These are phyloP conservation scores for Colletotrichum lini DNA, from an alignment of 2,329 filamentous ascomycete species.

Conservation along the genomic window DNA sequence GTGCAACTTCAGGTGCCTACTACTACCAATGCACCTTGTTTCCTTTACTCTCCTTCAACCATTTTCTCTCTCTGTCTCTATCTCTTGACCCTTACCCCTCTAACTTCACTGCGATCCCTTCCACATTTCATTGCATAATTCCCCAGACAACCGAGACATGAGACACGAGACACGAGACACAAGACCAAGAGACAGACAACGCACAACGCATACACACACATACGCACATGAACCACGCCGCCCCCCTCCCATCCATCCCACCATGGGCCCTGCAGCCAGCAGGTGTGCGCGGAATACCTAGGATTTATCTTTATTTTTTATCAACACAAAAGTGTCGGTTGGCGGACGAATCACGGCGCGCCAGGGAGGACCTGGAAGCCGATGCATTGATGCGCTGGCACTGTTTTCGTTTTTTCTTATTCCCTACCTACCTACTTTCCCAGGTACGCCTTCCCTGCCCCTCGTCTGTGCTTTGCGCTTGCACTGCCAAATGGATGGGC, in stretches of 20 bases:
- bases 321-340: slow-evolving; percentile 27
- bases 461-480: slow-evolving; percentile 55
- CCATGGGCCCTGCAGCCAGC: slow-evolving; percentile 17
- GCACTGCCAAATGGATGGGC: slow-evolving; percentile 45
- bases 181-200: slow-evolving; percentile 22
- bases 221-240: not conserved
- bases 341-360: slow-evolving; percentile 33
- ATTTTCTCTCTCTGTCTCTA: not conserved
- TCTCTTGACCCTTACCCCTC: too few species aligned
- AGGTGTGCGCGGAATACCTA: not conserved
- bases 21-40: too few species aligned
- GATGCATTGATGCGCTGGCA: slow-evolving; percentile 45
- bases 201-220: not conserved
- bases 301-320: too few species aligned
- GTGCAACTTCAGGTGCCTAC: too few species aligned
- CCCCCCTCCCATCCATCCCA: not conserved
- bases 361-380: slow-evolving; percentile 10
- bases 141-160: not conserved
- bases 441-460: slow-evolving; percentile 1
- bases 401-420: slow-evolving; percentile 22
- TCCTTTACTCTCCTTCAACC: not conserved
- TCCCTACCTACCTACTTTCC: not conserved
- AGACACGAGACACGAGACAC: slow-evolving; percentile 23
- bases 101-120: not conserved
- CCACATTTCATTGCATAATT: not conserved